A percentile compares a stretch with the other conserved stretches of the same genome.
Conservation (phyloP, 1,284 basidiomycete species). For the Rhodotorula sp. region DNA sequence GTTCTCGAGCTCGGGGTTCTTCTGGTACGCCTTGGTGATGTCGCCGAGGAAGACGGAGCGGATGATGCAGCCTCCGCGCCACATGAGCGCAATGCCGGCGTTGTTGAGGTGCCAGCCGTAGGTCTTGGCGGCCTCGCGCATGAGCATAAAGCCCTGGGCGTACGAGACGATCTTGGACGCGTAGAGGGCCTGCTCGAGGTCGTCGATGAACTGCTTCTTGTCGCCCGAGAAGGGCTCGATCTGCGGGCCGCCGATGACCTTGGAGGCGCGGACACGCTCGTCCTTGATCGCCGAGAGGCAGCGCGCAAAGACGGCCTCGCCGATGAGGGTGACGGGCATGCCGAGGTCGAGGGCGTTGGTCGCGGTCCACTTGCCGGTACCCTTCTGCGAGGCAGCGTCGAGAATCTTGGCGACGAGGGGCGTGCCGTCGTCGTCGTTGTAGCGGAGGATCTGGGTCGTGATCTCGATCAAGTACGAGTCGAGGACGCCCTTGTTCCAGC, state of each 20-base stretch:
- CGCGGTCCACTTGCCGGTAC: conserved; percentile 99
- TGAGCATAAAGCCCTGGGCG: conserved; percentile 99
- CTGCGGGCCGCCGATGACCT: conserved; percentile 82
- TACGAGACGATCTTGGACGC: conserved; percentile 99
- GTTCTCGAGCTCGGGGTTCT: conserved; percentile 83
- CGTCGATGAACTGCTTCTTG: conserved; percentile 98
- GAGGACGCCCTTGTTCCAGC: conserved; percentile 97
- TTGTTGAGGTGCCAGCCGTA: conserved; percentile 88
- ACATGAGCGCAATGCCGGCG: conserved; percentile 97
- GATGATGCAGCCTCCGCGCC: conserved; percentile 99
- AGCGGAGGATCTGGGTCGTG: conserved; percentile 89
- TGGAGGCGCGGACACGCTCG: conserved; percentile 93
- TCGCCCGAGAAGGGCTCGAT: conserved; percentile 93
- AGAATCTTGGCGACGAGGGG: conserved; percentile 92
- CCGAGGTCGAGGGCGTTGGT: conserved; percentile 96
- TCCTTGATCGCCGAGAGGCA: conserved; percentile 94
- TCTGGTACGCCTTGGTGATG: conserved; percentile 88
- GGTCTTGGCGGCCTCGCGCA: conserved; percentile 97
- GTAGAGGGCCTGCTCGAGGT: conserved; percentile 98
- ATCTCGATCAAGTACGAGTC: conserved; percentile 99
- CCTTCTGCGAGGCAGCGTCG: conserved; percentile 96
- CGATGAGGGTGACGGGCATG: conserved; percentile 87
- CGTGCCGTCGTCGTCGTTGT: conserved; percentile 91
- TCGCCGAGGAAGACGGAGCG: conserved; percentile 82
- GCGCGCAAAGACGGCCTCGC: conserved; percentile 98